Evolutionary conservation across 202 grass and related monocot genomes (phyloP).

Genomic region (Schoenoplectus tabernaemontani): DNA sequence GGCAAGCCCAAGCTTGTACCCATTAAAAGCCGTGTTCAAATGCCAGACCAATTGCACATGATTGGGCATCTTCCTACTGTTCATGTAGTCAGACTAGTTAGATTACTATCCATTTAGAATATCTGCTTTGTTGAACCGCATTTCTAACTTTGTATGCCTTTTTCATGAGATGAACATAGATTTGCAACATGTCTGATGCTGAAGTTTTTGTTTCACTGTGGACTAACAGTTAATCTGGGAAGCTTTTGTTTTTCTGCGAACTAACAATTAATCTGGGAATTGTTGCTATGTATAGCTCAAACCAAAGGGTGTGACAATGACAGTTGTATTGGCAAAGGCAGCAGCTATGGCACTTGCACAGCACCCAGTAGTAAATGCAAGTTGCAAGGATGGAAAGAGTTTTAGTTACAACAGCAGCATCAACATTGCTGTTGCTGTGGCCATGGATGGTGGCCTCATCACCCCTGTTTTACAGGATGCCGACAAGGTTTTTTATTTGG

Average conservation of each 20-base stretch:
- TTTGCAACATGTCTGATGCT: neutral
- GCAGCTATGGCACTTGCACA: slow-evolving; percentile 72
- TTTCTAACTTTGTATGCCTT: neutral
- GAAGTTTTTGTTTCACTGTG: neutral
- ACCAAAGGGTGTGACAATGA: slow-evolving; percentile 85
- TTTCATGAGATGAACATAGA: neutral
- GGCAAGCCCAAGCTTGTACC: neutral
- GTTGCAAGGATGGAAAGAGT: slow-evolving; percentile 95
- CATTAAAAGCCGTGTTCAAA: neutral
- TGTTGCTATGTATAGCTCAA: slow-evolving; percentile 39
- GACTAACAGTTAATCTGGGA: neutral
- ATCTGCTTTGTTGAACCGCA: neutral
- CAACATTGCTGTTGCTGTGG: slow-evolving; percentile 81
- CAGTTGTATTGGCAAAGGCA: slow-evolving; percentile 67
- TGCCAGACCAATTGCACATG: neutral
- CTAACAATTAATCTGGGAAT: neutral
- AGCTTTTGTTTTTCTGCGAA: neutral
- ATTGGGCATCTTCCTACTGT: neutral
- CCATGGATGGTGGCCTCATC: slow-evolving; percentile 81
- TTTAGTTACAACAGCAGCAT: slow-evolving; percentile 64
- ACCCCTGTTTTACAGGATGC: slow-evolving; percentile 74
- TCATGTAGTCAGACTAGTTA: neutral
- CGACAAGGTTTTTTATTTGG: slow-evolving; percentile 50
- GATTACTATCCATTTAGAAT: neutral
- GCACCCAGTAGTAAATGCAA: slow-evolving; percentile 79